These are phyloP conservation scores for Penicillium paneum DNA, from an alignment of 2,329 filamentous ascomycete genomes.

Conservation along the genomic window DNA sequence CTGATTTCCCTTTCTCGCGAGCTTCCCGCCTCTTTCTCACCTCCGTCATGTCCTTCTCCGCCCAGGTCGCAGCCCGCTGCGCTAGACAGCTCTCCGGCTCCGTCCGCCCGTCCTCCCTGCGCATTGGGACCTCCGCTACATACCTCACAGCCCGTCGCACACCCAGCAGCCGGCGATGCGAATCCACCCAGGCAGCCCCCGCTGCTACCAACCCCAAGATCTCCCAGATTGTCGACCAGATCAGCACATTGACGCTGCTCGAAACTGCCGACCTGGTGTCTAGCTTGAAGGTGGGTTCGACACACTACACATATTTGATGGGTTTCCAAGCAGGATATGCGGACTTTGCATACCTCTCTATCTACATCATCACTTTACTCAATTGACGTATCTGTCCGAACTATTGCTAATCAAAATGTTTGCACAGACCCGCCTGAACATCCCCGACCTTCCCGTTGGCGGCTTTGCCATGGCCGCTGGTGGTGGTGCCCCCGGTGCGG, in stretches of 20 bases:
- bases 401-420: neutral
- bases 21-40: neutral
- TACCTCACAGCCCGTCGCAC: slow-evolving; percentile 39
- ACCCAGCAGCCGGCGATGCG: slow-evolving; percentile 69
- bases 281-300: slow-evolving; percentile 74
- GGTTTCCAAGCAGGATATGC: neutral
- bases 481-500: slow-evolving; percentile 57
- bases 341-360: neutral
- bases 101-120: slow-evolving; percentile 42
- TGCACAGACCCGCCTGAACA: slow-evolving; percentile 81
- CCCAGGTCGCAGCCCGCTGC: slow-evolving; percentile 42
- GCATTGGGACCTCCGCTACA: slow-evolving; percentile 39
- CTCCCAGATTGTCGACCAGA: slow-evolving; percentile 90
- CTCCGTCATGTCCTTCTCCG: slow-evolving; percentile 40
- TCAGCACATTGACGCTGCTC: slow-evolving; percentile 93
- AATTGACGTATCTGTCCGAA: neutral
- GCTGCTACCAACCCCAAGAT: slow-evolving; percentile 82
- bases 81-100: slow-evolving; percentile 41
- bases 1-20: slow-evolving; percentile 3
- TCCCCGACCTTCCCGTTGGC: slow-evolving; percentile 93
- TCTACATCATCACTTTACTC: neutral
- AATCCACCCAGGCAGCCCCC: slow-evolving; percentile 68
- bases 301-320: neutral
- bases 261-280: slow-evolving; percentile 96
- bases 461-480: slow-evolving; percentile 74